Conservation (phyloP, 257 asterid genomes). For the Solanum chilense region DNA sequence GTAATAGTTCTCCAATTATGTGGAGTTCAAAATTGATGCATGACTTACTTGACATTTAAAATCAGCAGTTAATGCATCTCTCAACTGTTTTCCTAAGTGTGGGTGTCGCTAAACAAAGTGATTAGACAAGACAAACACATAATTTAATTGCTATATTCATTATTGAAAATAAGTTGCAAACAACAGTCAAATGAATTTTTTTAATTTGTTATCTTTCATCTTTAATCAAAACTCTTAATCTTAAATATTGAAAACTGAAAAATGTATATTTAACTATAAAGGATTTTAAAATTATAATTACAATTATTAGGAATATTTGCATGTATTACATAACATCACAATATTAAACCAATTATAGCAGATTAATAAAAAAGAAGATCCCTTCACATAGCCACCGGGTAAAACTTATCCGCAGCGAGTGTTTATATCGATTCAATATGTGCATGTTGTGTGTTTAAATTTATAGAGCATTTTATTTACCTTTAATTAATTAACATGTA, state of each 20-base stretch:
- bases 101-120: not conserved
- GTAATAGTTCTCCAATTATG: not conserved
- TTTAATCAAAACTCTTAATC: not conserved
- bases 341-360: not conserved
- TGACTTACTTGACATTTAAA: not conserved
- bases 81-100: not conserved
- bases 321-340: not conserved
- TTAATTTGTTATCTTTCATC: not conserved
- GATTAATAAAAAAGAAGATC: too few relatives aligned
- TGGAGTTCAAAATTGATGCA: not conserved
- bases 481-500: too few relatives aligned
- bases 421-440: too few relatives aligned
- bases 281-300: too few relatives aligned
- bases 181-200: not conserved
- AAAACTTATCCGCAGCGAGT: accelerated
- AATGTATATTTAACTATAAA: too few relatives aligned
- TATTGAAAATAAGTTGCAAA: not conserved
- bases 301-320: not conserved
- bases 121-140: too few relatives aligned
- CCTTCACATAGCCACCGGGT: not conserved
- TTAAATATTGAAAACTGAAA: not conserved
- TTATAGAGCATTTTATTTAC: too few relatives aligned
- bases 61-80: not conserved
- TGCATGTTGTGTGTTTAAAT: too few relatives aligned
- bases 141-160: too few relatives aligned